Base-by-base conservation (phyloP, 2,329 filamentous ascomycete genomes). In the Sporothrix euskadiensis region DNA sequence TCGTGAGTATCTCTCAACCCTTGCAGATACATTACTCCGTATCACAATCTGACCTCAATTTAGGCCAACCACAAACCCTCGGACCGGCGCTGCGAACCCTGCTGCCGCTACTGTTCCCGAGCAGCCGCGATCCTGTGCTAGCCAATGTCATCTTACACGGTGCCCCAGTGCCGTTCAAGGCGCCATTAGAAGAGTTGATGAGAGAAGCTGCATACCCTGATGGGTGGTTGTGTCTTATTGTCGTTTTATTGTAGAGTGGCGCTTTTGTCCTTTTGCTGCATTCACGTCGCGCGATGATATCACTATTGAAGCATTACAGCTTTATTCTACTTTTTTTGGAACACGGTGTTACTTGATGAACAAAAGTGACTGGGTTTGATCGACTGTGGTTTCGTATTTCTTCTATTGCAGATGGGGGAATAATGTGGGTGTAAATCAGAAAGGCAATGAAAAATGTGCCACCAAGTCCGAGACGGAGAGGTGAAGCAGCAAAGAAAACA, bases 141-240 rank as follows among this genome's bases (percentile, higher is more conserved):
- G 96, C 95, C 0, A 91, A 92, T 74, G 92, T 92, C 1, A 87
- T 98, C 7, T 82, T 98, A 78, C 96, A 99, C 83, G 96, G 96
- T 0, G 93, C 91, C 0, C 87, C 90, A 0, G 88, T 97, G 74
- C 95, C 96, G 0, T 92, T 98, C 84, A 83, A 85, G 74, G 92
- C 94, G 0, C 90, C 90, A 32, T 82, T 99, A 22, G 92, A 94
- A 79, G 95, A 98, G 65, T 81, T 99, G 73, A 92, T 96, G 83
- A 88, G 90, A 73, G 91, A 92, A 78, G 92, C 92, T 4, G 90
- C 93, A 1, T 98, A 98, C 84, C 90, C 94, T 0, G 96, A 99
- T 82, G 96, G 96, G 0, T 99, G 94, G 91, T 81, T 97, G 35
- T 93, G 94, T 81, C 82, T 98, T 57, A 92, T 94, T 71, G 88